Conservation (phyloP, 2,329 filamentous ascomycete genomes). For the Colletotrichum tanaceti region DNA sequence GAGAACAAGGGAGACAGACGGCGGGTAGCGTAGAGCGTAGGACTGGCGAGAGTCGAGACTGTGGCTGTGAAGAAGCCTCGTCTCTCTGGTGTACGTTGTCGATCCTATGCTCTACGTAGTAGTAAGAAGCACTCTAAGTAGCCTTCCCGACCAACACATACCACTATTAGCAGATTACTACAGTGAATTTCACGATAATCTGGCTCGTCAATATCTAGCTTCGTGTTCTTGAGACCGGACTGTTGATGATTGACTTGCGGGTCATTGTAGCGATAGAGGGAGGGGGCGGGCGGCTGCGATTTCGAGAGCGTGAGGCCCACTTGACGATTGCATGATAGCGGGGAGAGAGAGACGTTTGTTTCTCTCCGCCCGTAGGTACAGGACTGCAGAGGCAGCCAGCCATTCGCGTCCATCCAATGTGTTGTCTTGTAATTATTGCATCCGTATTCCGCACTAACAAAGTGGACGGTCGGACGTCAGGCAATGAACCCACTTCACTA, state of each 20-base stretch:
- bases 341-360: background rate
- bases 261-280: background rate
- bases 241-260: constrained; percentile 30
- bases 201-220: constrained; percentile 22
- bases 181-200: background rate
- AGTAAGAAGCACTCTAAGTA: background rate
- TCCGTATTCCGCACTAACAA: constrained; percentile 15
- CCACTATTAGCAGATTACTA: background rate
- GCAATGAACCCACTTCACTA: background rate
- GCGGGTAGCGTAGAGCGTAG: background rate
- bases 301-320: constrained; percentile 1
- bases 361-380: background rate
- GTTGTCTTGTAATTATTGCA: too few species aligned
- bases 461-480: background rate
- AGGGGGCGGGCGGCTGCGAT: background rate
- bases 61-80: constrained; percentile 20
- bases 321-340: constrained; percentile 2
- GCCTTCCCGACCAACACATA: background rate
- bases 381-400: constrained; percentile 20
- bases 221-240: constrained; percentile 20
- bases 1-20: constrained; percentile 2
- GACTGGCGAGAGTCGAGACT: background rate
- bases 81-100: background rate
- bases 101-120: too few species aligned
- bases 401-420: background rate